Base-by-base conservation (phyloP, 768 basidiomycete species). In the Daedaleopsis nitida region DNA sequence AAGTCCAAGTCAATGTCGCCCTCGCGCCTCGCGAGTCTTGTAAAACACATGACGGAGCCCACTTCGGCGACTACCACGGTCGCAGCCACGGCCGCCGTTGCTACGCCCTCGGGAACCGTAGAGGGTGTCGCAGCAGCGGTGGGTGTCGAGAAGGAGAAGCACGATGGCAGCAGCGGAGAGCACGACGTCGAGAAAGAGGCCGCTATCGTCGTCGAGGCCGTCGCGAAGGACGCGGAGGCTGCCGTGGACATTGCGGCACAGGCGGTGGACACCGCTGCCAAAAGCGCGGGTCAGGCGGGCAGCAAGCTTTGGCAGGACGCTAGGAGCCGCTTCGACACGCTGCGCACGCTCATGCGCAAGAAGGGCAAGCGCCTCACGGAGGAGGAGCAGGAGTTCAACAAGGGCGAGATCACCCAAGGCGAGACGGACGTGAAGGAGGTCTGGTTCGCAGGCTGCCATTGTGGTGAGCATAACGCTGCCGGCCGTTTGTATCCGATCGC, bases 401-500 rank as follows among this genome's bases (percentile, higher is more conserved):
- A 27, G 70, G 65, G 60, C 17, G 70, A 72, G 1, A 71, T 72
- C 44, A 16, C 7, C 16, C 16, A 12, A 32, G 38, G 43, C 49
- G 51, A 72, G 57, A 91, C 90, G 2, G 75, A 91, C 60, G 83
- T 91, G 5, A 79, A 83, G 52, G 90, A 93, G 67, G 91, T 93
- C 1, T 92, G 91, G 91, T 93, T 92, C 65, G 72, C 89, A 7
- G 91, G 91, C 0, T 84, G 81, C 66, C 90, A 92, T 64, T 83
- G 83, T 50, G 88, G 89, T 88, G 65, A n/a, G 80, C 72, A 32
- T 32, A 7, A 3, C 7, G 27, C 27, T 32, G 27, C 27, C 27
- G 7, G 27, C 7, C 27, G 27, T 7, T 32, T 32, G 16, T 4
- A 42, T 14, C 21, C 21, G 9, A 1, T 49, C 14, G 9, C 21